Conservation (phyloP, 2,329 filamentous ascomycete species). For the Ploettnerulaceae sp. region DNA sequence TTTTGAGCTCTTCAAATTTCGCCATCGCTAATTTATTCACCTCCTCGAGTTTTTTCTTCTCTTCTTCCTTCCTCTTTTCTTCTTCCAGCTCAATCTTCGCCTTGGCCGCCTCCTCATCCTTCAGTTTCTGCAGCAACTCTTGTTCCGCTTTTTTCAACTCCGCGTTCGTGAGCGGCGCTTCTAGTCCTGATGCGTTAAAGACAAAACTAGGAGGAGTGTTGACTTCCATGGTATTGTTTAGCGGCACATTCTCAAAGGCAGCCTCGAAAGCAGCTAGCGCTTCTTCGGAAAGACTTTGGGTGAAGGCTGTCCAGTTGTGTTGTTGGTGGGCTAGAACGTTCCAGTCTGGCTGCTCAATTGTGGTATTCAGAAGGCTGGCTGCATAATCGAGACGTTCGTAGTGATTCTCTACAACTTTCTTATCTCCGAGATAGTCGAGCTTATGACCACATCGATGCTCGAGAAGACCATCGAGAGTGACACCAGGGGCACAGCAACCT, state of each 20-base stretch:
- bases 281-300: not conserved
- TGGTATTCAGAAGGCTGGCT: not conserved
- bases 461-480: not conserved
- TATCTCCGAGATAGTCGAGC: constrained; percentile 4
- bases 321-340: not conserved
- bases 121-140: not conserved
- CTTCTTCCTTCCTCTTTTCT: not conserved
- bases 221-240: constrained; percentile 2
- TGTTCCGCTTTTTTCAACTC: not conserved
- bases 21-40: not conserved
- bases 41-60: not conserved
- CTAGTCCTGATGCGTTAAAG: not conserved
- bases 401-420: not conserved
- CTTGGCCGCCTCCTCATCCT: not conserved
- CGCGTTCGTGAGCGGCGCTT: not conserved
- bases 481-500: constrained; percentile 11
- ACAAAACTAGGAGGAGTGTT: not conserved
- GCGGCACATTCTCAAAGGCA: not conserved
- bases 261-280: not conserved
- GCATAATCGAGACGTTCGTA: constrained; percentile 2
- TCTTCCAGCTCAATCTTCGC: not conserved
- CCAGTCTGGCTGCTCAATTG: not conserved
- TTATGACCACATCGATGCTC: constrained; percentile 9
- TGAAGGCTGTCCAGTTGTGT: not conserved
- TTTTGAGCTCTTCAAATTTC: not conserved